A percentile compares a stretch with the other conserved stretches of the same genome.
phyloP scores from a whole-genome alignment of 2,329 filamentous ascomycete species.

The Dothiorella sarmentorum region DNA sequence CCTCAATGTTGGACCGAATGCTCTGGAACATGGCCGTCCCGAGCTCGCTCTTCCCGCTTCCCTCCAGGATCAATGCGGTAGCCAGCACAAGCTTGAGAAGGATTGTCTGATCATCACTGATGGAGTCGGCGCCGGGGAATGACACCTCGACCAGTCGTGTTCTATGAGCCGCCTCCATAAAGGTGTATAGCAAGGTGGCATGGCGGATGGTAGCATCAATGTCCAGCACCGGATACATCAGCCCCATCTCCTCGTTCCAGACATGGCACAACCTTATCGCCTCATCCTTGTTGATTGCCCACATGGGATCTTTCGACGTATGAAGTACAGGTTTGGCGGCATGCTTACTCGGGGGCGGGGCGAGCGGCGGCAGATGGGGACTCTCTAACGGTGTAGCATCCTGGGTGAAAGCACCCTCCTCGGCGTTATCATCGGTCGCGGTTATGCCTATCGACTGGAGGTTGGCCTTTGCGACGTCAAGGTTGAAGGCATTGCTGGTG shows the following conservation, averaged over 20 bases:
- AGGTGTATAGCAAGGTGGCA: conserved; percentile 65
- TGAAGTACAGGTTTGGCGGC: conserved; percentile 32
- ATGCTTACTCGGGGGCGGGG: conserved; percentile 21
- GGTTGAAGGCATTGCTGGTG: conserved; percentile 79
- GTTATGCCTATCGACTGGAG: conserved; percentile 87
- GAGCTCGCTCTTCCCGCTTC: conserved; percentile 71
- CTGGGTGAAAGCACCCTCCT: conserved; percentile 54
- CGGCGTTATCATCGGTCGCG: conserved; percentile 57
- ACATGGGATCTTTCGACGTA: conserved; percentile 69
- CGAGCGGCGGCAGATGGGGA: conserved; percentile 34
- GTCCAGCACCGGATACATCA: conserved; percentile 86
- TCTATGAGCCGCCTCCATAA: conserved; percentile 65
- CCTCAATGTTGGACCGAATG: conserved; percentile 69
- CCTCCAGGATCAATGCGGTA: conserved; percentile 72
- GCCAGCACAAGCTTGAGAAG: conserved; percentile 82
- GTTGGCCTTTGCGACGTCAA: conserved; percentile 83
- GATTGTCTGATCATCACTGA: conserved; percentile 63
- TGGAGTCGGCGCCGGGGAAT: conserved; percentile 54
- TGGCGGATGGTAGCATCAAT: conserved; percentile 70
- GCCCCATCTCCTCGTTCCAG: conserved; percentile 85
- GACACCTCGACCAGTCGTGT: conserved; percentile 56
- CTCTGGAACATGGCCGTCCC: conserved; percentile 72
- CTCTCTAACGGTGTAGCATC: conserved; percentile 52
- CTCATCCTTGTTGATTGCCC: conserved; percentile 73
- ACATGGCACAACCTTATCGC: conserved; percentile 73